Conservation (phyloP, 2,329 filamentous ascomycete genomes). For the Metarhizium brunneum region DNA sequence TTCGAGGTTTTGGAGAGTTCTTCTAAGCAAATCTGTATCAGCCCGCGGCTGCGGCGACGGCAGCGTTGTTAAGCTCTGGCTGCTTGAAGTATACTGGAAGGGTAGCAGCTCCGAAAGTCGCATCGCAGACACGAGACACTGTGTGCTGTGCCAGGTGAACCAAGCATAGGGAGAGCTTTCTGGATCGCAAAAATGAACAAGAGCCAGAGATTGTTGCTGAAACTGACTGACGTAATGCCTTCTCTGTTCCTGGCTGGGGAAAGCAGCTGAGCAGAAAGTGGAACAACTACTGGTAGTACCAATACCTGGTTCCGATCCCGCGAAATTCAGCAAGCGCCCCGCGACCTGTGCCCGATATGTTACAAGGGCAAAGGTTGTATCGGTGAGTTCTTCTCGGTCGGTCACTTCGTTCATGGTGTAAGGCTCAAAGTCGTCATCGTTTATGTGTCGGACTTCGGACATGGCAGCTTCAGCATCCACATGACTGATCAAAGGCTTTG, state of each 20-base stretch:
- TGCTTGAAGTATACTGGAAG: not conserved
- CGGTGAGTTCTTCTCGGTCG: conserved; percentile 7
- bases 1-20: conserved; percentile 2
- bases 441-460: conserved; percentile 4
- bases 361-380: conserved; percentile 7
- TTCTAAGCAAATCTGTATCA: conserved; percentile 4
- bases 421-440: conserved; percentile 7
- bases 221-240: conserved; percentile 3
- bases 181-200: conserved; percentile 9
- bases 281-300: not conserved
- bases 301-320: not conserved
- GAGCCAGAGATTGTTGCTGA: conserved; percentile 3
- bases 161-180: conserved; percentile 8
- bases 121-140: conserved; percentile 7
- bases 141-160: conserved; percentile 10
- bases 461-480: conserved; percentile 1
- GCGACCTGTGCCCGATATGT: conserved; percentile 4
- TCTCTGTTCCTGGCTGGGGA: not conserved
- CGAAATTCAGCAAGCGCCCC: conserved; percentile 3
- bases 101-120: conserved; percentile 3
- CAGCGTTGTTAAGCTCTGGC: not conserved
- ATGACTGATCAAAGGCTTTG: conserved; percentile 4
- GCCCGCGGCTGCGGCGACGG: not conserved
- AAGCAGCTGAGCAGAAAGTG: not conserved
- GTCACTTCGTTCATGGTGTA: conserved; percentile 1